Evolutionary conservation across 2,329 filamentous ascomycete species (phyloP).

Genomic region (Claviceps spartinae): DNA sequence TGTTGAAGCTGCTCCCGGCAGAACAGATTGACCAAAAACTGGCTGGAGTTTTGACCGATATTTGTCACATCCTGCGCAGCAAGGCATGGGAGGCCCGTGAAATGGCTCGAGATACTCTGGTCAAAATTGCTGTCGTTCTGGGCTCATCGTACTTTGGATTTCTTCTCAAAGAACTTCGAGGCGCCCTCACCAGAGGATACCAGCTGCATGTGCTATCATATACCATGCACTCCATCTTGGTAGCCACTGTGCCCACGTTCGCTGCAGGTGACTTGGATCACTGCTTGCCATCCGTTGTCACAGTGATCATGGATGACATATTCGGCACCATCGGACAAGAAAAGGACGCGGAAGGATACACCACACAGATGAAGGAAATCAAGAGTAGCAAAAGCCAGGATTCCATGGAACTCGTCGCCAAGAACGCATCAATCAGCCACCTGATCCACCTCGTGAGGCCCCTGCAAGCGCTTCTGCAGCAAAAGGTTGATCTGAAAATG

Average conservation of each 20-base stretch:
- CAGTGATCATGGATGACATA: constrained; percentile 91
- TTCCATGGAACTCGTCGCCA: constrained; percentile 85
- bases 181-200: constrained; percentile 72
- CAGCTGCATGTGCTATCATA: constrained; percentile 92
- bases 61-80: constrained; percentile 84
- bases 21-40: constrained; percentile 61
- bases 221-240: constrained; percentile 82
- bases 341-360: constrained; percentile 93
- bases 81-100: constrained; percentile 81
- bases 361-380: constrained; percentile 90
- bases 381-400: constrained; percentile 98
- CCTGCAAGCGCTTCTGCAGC: constrained; percentile 62
- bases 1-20: constrained; percentile 66
- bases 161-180: constrained; percentile 79
- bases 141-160: constrained; percentile 80
- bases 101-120: constrained; percentile 75
- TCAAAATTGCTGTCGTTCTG: constrained; percentile 68
- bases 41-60: constrained; percentile 75
- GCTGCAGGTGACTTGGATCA: constrained; percentile 79
- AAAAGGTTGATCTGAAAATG: constrained; percentile 72
- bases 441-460: constrained; percentile 67
- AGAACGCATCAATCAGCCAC: constrained; percentile 60
- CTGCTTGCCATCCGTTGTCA: constrained; percentile 63
- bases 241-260: constrained; percentile 59
- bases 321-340: constrained; percentile 88